Base-by-base conservation (phyloP, 2,329 filamentous ascomycete species). In the Diaporthe citri region DNA sequence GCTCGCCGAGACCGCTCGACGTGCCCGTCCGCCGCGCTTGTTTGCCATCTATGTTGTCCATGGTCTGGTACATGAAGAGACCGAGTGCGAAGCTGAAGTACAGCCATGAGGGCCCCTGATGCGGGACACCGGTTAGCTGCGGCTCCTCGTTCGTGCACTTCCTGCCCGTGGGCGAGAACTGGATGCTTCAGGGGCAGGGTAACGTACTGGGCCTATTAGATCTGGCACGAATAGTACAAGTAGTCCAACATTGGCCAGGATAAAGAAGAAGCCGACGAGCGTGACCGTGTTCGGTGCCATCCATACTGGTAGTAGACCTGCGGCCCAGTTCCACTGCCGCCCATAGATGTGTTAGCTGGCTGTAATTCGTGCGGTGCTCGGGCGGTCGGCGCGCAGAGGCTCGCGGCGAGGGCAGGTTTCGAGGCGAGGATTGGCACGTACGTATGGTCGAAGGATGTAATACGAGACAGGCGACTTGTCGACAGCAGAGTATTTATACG, bases 41-140 rank as follows among this genome's bases (percentile, higher is more conserved):
- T 86, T 99, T 99, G 79, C 97, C 97, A 84, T 99, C 97, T 78
- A 98, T 93, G 84, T 99, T 99, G 87, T 99, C 97, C 93, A 99
- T 96, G 20, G 97, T 99, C 79, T 97, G 97, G 85, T 98, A 97
- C 94, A 97, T 97, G 93, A 97, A 99, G 75, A 99, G 90, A 55
- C 97, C 97, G 78, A 97, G 90, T 1, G 96, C 96, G 84, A 98
- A 98, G 85, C 95, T 98, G 83, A 95, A 97, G 87, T 98, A 98
- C 28, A 98, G 85, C 96, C 97, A 98, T 80, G 93, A 90, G 12
- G 96, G 95, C 28, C 93, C 95, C 93, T 97, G 73, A 48, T 34
- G 17, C n/a, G 46, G 43, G 55, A 56, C n/a, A 36, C 72, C 36
- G 76, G 77, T 77, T 71, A 71, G 66, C 34, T 39, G 57, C 51